These are phyloP conservation scores for Pholiota microspora DNA, from an alignment of 768 basidiomycete species.

Conservation along the genomic window DNA sequence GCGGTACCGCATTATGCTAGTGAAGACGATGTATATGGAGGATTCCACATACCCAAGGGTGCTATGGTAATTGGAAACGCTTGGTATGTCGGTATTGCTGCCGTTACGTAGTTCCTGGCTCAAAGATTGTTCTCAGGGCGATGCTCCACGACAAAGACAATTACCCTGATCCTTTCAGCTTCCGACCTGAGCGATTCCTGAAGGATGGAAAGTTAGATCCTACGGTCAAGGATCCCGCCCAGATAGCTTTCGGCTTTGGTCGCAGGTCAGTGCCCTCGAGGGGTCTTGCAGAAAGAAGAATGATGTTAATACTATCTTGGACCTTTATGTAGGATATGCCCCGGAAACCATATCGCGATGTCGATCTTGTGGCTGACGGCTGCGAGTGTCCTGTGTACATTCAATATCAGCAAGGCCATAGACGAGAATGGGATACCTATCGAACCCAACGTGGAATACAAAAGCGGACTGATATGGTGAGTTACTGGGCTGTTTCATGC, in stretches of 20 bases:
- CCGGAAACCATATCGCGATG: constrained; percentile 31
- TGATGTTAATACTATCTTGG: too few relatives aligned
- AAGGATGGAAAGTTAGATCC: constrained; percentile 34
- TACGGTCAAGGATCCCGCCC: constrained; percentile 33
- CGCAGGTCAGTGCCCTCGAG: constrained; percentile 29
- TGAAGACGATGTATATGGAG: constrained; percentile 45
- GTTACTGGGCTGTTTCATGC: not conserved
- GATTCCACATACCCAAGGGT: constrained; percentile 42
- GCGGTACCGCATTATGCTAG: constrained; percentile 30
- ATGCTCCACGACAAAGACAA: constrained; percentile 31
- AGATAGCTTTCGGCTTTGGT: constrained; percentile 37
- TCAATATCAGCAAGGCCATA: constrained; percentile 27
- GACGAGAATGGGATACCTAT: constrained; percentile 26
- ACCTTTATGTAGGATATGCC: constrained; percentile 28
- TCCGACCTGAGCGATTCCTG: constrained; percentile 47
- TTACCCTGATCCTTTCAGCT: constrained; percentile 34
- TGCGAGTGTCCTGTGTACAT: constrained; percentile 31
- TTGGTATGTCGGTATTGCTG: constrained; percentile 7
- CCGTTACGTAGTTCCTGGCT: not conserved
- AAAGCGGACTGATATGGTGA: constrained; percentile 21
- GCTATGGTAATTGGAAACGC: constrained; percentile 37
- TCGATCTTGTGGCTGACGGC: constrained; percentile 25
- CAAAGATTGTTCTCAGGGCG: constrained; percentile 20
- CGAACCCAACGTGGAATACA: constrained; percentile 15
- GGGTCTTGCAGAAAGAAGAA: not conserved